phyloP scores from a whole-genome alignment of 2,329 filamentous ascomycete species.

The Orbilia brochopaga region DNA sequence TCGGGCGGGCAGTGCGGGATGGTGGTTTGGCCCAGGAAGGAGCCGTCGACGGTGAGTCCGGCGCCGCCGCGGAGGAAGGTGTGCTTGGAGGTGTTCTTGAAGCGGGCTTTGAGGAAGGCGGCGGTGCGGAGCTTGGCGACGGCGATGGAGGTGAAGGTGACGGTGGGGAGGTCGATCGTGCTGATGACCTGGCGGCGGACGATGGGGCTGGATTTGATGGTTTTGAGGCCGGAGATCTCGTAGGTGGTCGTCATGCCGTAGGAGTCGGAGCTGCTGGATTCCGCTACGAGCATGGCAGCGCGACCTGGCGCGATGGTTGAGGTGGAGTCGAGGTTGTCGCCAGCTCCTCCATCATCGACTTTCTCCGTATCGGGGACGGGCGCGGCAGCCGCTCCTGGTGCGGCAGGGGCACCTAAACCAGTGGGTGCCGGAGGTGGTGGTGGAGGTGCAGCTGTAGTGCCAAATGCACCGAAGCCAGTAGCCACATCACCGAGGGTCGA shows the following conservation, averaged over 20 bases:
- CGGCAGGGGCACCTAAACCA: background rate
- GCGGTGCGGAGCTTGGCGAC: constrained; percentile 68
- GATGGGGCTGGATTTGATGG: constrained; percentile 63
- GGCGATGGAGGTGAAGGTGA: constrained; percentile 66
- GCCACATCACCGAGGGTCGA: constrained; percentile 26
- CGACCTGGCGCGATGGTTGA: constrained; percentile 54
- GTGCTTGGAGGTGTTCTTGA: constrained; percentile 66
- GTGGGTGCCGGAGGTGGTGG: background rate
- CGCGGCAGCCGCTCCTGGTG: background rate
- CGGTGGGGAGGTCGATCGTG: constrained; percentile 62
- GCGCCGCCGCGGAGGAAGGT: constrained; percentile 65
- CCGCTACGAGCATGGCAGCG: constrained; percentile 51
- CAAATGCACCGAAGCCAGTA: constrained; percentile 8
- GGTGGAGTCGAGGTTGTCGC: constrained; percentile 16
- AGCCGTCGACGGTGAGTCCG: constrained; percentile 69
- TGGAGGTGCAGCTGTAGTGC: background rate
- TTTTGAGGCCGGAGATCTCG: constrained; percentile 67
- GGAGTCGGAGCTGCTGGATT: constrained; percentile 62
- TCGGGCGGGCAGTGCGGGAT: constrained; percentile 66
- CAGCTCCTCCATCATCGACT: constrained; percentile 26
- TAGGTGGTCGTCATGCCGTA: constrained; percentile 68
- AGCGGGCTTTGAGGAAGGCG: constrained; percentile 67
- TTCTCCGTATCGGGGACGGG: constrained; percentile 9
- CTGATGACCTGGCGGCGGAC: constrained; percentile 68
- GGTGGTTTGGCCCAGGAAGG: constrained; percentile 66